Base-by-base conservation (phyloP, 2,329 filamentous ascomycete species). In the Monilinia vaccinii-corymbosi region DNA sequence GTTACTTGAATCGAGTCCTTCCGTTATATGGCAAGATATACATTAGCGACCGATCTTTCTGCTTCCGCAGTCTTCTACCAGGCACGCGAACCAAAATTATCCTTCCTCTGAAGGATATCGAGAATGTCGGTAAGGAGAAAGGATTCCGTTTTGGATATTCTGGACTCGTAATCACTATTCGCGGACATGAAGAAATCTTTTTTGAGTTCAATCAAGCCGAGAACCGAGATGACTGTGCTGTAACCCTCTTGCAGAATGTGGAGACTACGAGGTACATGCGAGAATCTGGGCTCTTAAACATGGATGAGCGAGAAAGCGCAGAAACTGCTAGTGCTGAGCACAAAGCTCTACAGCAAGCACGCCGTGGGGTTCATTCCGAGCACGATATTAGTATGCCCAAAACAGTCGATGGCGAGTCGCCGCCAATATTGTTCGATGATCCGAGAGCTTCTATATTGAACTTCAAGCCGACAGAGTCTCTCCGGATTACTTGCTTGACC, bases 21-120 rank as follows among this genome's bases (percentile, higher is more conserved):
- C 94, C 94, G 3, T 79, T 97, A 2, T 97, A 97, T 69, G 94
- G 94, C 67, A 99, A 97, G 74, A 89, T 97, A 38, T 99, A 99
- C 74, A 86, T 97, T 66, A 92, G 94, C 70, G 85, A 91, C 66
- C 83, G 84, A 25, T 88, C 86, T 61, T 89, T 97, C 65, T 99
- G 94, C 75, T 99, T 96, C 75, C 88, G 94, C 60, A 97, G 92
- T 71, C 77, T 97, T 56, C 78, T 97, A 40, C 91, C 90, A 1
- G 92, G 91, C 1, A 96, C 91, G 3, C 85, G 91, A 60, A 97
- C 93, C 0, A 97, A 97, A 75, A 78, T 97, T 66, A 92, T 97
- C 58, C 79, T 97, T 0, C 93, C 94, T 0, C 79, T 97, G 58
- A 91, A 86, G 68, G 92, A 97, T 68, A 87, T 97, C 53, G 90